A percentile compares a stretch with the other conserved stretches of the same genome.
These are phyloP conservation scores for Lophiostoma macrostomum DNA, from an alignment of 495 filamentous ascomycete species.

Conservation along the genomic window DNA sequence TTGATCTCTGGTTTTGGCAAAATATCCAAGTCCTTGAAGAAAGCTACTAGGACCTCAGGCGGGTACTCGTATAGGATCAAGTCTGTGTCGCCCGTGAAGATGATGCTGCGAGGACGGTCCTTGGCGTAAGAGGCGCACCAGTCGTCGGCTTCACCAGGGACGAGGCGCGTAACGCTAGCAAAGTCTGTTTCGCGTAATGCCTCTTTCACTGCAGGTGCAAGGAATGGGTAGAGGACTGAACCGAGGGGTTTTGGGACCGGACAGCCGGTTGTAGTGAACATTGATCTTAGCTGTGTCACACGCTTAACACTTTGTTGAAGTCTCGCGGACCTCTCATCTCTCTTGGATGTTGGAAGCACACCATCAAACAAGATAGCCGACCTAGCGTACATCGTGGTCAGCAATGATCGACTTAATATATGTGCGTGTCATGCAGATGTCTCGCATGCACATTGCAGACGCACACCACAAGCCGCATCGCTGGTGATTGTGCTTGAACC, in stretches of 20 bases:
- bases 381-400: constrained; percentile 6
- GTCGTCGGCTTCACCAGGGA: constrained; percentile 33
- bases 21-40: constrained; percentile 22
- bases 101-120: constrained; percentile 10
- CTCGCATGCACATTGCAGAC: constrained; percentile 8
- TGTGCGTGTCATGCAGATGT: constrained; percentile 16
- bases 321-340: constrained; percentile 14
- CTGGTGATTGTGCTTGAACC: constrained; percentile 2
- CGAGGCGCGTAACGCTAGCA: constrained; percentile 8
- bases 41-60: constrained; percentile 6
- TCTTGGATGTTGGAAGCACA: constrained; percentile 27
- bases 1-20: constrained; percentile 1
- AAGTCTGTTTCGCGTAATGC: constrained; percentile 14
- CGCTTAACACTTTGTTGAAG: constrained; percentile 5
- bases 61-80: constrained; percentile 25
- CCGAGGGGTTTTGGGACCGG: constrained; percentile 12
- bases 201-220: constrained; percentile 28
- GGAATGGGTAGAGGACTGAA: constrained; percentile 14
- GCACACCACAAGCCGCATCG: constrained; percentile 10
- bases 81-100: constrained; percentile 32
- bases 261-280: background rate
- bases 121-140: constrained; percentile 26
- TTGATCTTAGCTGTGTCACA: constrained; percentile 4
- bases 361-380: constrained; percentile 33
- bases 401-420: constrained; percentile 20